Base-by-base conservation (phyloP, 129 eudicot genomes). In the Tagetes patula region DNA sequence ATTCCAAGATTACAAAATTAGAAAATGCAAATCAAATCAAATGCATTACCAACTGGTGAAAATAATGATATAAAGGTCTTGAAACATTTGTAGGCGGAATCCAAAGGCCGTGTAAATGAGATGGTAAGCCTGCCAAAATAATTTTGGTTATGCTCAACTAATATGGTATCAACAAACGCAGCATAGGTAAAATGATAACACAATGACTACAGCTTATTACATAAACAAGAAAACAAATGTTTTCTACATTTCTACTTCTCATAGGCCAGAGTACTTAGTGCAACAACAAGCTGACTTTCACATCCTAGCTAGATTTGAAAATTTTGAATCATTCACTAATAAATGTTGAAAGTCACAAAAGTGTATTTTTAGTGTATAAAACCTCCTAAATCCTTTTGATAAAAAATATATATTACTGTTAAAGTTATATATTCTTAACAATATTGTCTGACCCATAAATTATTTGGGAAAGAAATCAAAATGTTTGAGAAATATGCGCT, bases 21-120 rank as follows among this genome's bases (percentile, higher is more conserved):
- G 27, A 20, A 48, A n/a, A 73, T 39, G 46, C 10, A 82, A 43
- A 52, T 69, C 61, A 56, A 14, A 69, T 43, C 61, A 30, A 27
- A 71, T 73, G 66, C 67, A 62, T 87, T 88, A 92, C 97, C 89
- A 85, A 38, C 63, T 82, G 90, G 67, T 89, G 96, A 36, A 85
- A 59, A 81, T 75, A 86, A 40, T 60, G 82, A 73, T 80, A 79
- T 34, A 85, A 66, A 10, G 95, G 88, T 59, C 87, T 85, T 76
- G 93, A 65, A 65, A 68, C 54, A 54, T 80, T 75, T 27, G 84
- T 75, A 78, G 71, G 69, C 67, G 83, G 79, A 74, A 39, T 80
- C 74, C 83, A 53, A 46, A 74, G 84, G 59, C 80, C 71, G 37
- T 74, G 81, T 60, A 85, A 47, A 75, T 46, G 76, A 70, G 85